A percentile compares a stretch with the other conserved stretches of the same genome.
Evolutionary conservation across 1,284 basidiomycete genomes (phyloP).

Genomic region (Ganoderma lucidum): DNA sequence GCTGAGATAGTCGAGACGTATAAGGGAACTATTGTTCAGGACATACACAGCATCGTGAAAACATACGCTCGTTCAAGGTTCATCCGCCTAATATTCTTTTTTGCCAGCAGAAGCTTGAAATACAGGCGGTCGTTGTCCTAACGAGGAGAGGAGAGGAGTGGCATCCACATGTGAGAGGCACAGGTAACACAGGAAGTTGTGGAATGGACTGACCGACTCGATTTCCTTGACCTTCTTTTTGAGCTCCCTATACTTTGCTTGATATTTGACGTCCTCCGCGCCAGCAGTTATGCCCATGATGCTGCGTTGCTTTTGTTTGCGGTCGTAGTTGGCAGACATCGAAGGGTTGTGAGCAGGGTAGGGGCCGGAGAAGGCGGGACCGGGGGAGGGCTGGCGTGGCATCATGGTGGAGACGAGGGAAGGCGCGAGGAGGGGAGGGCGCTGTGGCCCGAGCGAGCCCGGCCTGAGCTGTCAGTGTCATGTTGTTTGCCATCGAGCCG

Average conservation of each 20-base stretch:
- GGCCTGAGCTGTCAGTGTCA: conserved; percentile 39
- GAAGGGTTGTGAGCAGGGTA: conserved; percentile 32
- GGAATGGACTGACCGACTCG: conserved; percentile 66
- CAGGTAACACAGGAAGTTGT: conserved; percentile 11
- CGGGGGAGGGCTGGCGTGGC: conserved; percentile 46
- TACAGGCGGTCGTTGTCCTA: conserved; percentile 91
- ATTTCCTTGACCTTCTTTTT: conserved; percentile 91
- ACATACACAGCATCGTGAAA: conserved; percentile 33
- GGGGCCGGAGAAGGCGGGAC: conserved; percentile 30
- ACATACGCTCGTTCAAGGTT: conserved; percentile 90
- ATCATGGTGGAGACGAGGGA: conserved; percentile 42
- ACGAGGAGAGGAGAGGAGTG: conserved; percentile 22
- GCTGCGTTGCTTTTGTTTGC: conserved; percentile 57
- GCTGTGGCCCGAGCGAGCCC: conserved; percentile 28
- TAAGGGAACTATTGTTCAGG: conserved; percentile 15
- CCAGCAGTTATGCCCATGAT: conserved; percentile 75
- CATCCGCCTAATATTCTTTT: conserved; percentile 88
- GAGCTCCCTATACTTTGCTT: conserved; percentile 89
- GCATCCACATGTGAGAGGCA: conserved; percentile 19
- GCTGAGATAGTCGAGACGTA: conserved; percentile 46
- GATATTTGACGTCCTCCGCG: conserved; percentile 89
- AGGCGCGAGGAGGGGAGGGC: conserved; percentile 28
- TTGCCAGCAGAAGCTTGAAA: conserved; percentile 82
- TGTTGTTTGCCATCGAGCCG: conserved; percentile 41
- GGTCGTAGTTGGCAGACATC: conserved; percentile 38